Base-by-base conservation (phyloP, 768 basidiomycete genomes). In the Tricholoma sp. region DNA sequence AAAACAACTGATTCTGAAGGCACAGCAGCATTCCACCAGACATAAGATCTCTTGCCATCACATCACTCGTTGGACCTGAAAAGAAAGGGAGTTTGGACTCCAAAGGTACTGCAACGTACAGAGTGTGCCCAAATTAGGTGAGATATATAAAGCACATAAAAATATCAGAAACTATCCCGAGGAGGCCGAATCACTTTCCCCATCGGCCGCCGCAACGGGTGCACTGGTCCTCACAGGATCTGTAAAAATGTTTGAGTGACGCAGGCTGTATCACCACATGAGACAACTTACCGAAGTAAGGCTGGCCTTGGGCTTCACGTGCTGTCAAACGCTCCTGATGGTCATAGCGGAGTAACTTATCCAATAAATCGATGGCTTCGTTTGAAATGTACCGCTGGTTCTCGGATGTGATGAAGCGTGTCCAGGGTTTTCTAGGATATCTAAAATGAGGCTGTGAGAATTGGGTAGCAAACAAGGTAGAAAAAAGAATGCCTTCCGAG, bases 251-350 rank as follows among this genome's bases (percentile, higher is more conserved):
- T 49, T 44, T 17, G 45, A 54, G n/a, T 54, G 63, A 58, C 64
- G 59, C 57, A 36, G 59, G 54, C 55, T 59, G 24, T n/a, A 49
- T 17, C 1, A 17, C 8, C 15, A 55, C 41, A 52, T 59, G 29
- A 44, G 53, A 61, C 53, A 18, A 62, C 75, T 57, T 63, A 91
- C 91, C 89, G 66, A 98, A 98, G 74, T 97, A 98, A n/a, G 88
- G 80, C 65, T 97, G 95, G 15, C 77, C 79, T 69, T 96, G 94
- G 6, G 93, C 92, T 71, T 98, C 96, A 59, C 86, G 84, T 52
- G 96, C 96, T 6, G 96, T 98, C 57, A 98, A 78, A 53, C 96
- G 86, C 68, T 96, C 94, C 76, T 97, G 94, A 68, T 98, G 96
- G 68, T 98, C 96, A 71, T 98, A 98, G 53, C 93, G 87, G 68